Evolutionary conservation across 108 stramenopile genomes (phyloP).

Genomic region (Cyclotella choctawhatcheeana): DNA sequence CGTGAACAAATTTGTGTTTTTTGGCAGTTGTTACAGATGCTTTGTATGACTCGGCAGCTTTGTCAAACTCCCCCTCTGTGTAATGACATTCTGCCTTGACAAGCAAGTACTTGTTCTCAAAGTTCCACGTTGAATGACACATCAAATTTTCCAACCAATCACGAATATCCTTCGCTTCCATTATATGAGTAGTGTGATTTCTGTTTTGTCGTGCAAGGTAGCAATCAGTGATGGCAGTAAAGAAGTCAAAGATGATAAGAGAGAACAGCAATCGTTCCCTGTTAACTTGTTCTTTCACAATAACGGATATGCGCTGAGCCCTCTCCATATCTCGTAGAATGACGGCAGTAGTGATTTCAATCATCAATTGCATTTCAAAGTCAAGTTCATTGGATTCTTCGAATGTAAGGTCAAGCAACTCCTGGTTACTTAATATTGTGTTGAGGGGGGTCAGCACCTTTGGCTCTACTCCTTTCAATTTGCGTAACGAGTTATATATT

Average conservation of each 20-base stretch:
- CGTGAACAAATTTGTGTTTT: neutral
- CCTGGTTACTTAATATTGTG: neutral
- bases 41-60: slow-evolving; percentile 9
- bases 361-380: neutral
- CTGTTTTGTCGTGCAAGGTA: neutral
- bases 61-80: slow-evolving; percentile 1
- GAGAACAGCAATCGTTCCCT: neutral
- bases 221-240: slow-evolving; percentile 3
- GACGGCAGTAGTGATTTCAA: neutral
- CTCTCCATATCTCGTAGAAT: slow-evolving; percentile 1
- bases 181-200: neutral
- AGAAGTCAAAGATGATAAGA: neutral
- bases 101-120: neutral
- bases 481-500: neutral
- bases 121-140: slow-evolving; percentile 12
- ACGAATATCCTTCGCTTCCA: neutral
- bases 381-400: neutral
- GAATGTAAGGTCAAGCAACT: neutral
- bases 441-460: neutral
- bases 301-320: neutral
- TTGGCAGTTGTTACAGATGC: slow-evolving; percentile 1
- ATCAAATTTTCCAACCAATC: neutral
- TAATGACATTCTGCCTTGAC: slow-evolving; percentile 9
- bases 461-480: neutral
- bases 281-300: neutral